Percentiles rank a stretch among this genome's conserved stretches.
Conservation (phyloP, 371 early-diverging fungal species). For the Mortierella sp. region DNA sequence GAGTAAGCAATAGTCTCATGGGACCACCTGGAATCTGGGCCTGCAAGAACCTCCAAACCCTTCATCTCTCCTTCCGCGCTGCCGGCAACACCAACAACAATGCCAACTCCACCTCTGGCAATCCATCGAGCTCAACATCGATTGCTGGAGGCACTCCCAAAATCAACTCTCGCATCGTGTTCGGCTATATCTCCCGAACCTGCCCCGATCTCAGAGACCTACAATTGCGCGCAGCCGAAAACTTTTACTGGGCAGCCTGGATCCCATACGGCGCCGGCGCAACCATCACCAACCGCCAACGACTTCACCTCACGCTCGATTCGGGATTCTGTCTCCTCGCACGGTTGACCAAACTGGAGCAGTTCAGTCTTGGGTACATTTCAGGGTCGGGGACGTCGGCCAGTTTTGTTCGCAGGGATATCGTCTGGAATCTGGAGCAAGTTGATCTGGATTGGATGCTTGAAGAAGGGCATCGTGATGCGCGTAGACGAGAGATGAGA, state of each 20-base stretch:
- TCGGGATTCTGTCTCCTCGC: neutral
- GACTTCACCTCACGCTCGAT: neutral
- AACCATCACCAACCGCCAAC: neutral
- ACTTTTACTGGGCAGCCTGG: neutral
- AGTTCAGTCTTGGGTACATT: neutral
- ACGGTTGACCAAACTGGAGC: neutral
- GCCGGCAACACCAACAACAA: neutral
- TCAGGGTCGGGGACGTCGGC: neutral
- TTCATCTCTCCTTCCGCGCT: neutral
- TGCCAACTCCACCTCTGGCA: no score
- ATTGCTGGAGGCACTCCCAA: neutral
- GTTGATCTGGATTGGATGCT: neutral
- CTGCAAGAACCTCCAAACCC: neutral
- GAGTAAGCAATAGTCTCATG: neutral
- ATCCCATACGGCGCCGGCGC: neutral
- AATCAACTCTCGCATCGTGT: neutral
- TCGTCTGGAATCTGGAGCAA: neutral
- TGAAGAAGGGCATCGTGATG: neutral
- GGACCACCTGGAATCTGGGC: neutral
- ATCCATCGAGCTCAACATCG: neutral
- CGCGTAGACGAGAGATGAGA: neutral
- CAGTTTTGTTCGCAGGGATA: neutral
- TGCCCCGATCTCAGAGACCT: neutral
- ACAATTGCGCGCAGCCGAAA: neutral
- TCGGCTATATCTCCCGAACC: neutral